Evolutionary conservation across 805 yeast species (phyloP).

Genomic region (Starmera quercuum): DNA sequence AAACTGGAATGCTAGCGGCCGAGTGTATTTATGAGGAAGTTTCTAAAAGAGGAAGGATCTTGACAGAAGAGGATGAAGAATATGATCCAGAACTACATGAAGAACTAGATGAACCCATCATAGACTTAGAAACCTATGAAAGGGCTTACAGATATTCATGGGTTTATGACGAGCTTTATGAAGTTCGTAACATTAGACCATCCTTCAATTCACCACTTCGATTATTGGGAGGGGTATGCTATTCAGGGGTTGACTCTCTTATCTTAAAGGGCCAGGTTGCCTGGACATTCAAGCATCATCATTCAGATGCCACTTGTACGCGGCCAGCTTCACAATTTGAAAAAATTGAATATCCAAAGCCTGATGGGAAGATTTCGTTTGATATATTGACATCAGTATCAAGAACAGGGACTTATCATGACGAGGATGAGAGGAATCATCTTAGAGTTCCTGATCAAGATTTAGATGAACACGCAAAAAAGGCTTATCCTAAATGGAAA

Average conservation of each 20-base stretch:
- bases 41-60: constrained; percentile 32
- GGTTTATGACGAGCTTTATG: constrained; percentile 77
- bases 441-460: constrained; percentile 63
- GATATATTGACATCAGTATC: constrained; percentile 93
- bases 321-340: constrained; percentile 54
- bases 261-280: constrained; percentile 75
- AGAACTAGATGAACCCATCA: constrained; percentile 29
- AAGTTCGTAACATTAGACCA: constrained; percentile 88
- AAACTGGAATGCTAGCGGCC: constrained; percentile 92
- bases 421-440: constrained; percentile 90
- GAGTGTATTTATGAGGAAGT: constrained; percentile 61
- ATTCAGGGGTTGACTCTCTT: constrained; percentile 79
- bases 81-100: constrained; percentile 34
- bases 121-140: constrained; percentile 56
- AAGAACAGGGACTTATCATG: constrained; percentile 93
- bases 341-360: constrained; percentile 88
- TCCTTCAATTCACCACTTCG: constrained; percentile 78
- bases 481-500: constrained; percentile 64
- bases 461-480: constrained; percentile 55
- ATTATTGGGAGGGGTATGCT: constrained; percentile 69
- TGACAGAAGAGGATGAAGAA: constrained; percentile 34
- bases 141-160: constrained; percentile 64
- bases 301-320: constrained; percentile 69
- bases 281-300: constrained; percentile 71
- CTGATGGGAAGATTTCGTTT: constrained; percentile 88